Evolutionary conservation across 1,284 basidiomycete genomes (phyloP).

Genomic region (Farysia itapuensis): DNA sequence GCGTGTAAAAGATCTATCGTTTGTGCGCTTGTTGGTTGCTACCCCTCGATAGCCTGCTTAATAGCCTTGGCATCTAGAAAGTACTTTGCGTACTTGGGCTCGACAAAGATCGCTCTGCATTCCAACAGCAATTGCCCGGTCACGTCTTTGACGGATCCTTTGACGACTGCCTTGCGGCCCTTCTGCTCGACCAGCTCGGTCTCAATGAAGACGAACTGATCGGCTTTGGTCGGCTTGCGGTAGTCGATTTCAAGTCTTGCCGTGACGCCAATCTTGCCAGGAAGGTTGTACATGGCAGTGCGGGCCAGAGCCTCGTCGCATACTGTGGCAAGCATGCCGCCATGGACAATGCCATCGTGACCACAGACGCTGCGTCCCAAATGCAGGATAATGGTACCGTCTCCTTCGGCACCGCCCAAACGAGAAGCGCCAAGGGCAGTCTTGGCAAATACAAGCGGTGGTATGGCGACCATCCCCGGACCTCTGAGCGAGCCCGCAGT

Average conservation of each 20-base stretch:
- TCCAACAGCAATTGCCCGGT: slow-evolving; percentile 79
- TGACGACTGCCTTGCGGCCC: slow-evolving; percentile 76
- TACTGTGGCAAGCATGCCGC: slow-evolving; percentile 84
- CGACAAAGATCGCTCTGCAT: slow-evolving; percentile 76
- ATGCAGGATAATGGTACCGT: slow-evolving; percentile 68
- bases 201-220: slow-evolving; percentile 67
- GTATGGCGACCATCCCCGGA: slow-evolving; percentile 62
- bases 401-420: slow-evolving; percentile 50
- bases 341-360: slow-evolving; percentile 91
- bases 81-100: slow-evolving; percentile 76
- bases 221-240: slow-evolving; percentile 57
- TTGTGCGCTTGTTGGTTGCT: too few relatives aligned
- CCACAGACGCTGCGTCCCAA: slow-evolving; percentile 81
- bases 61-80: slow-evolving; percentile 67
- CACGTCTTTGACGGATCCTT: slow-evolving; percentile 73
- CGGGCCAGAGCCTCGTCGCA: slow-evolving; percentile 83
- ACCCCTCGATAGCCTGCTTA: slow-evolving; percentile 64
- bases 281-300: slow-evolving; percentile 67
- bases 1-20: too few relatives aligned
- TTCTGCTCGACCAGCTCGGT: slow-evolving; percentile 69
- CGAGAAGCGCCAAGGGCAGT: slow-evolving; percentile 41
- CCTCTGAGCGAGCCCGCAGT: slow-evolving; percentile 82
- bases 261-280: slow-evolving; percentile 88
- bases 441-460: slow-evolving; percentile 53
- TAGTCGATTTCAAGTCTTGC: slow-evolving; percentile 64